These are phyloP conservation scores for Globisporangium echinulatum DNA, from an alignment of 352 stramenopile species.

Conservation along the genomic window DNA sequence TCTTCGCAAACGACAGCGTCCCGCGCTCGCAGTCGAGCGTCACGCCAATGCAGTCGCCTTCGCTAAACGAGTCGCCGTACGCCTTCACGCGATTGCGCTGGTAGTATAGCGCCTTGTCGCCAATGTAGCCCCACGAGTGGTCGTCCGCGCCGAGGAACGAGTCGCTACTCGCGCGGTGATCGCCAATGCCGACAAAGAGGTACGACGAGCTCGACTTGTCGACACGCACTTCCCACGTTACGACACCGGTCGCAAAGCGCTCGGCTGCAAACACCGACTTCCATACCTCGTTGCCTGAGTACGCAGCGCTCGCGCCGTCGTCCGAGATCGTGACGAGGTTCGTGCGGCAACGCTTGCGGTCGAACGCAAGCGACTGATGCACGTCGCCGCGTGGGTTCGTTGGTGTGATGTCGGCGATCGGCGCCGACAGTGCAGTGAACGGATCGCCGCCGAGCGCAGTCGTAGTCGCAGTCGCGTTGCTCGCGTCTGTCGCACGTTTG, in stretches of 20 bases:
- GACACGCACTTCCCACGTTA: constrained; percentile 85
- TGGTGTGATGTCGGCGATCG: not conserved
- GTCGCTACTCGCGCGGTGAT: constrained; percentile 83
- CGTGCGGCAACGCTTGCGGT: constrained; percentile 64
- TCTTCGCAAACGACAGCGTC: constrained; percentile 86
- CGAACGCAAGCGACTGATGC: constrained; percentile 23
- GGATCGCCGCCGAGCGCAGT: constrained; percentile 1
- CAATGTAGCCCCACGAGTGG: constrained; percentile 98
- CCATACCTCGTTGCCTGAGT: constrained; percentile 85
- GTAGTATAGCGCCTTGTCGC: constrained; percentile 98
- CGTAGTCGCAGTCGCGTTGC: not conserved
- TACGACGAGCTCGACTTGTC: constrained; percentile 95
- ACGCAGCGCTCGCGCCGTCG: constrained; percentile 54
- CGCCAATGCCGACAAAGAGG: constrained; percentile 96
- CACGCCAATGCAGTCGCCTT: constrained; percentile 84
- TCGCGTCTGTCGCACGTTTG: not conserved
- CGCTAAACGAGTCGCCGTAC: constrained; percentile 82
- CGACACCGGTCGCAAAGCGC: constrained; percentile 66
- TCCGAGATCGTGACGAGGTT: constrained; percentile 57
- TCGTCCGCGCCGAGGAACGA: constrained; percentile 97
- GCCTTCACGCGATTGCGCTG: constrained; percentile 90
- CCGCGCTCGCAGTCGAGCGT: constrained; percentile 81
- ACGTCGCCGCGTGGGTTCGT: too few species aligned
- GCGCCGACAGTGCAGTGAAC: constrained; percentile 6
- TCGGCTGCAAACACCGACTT: constrained; percentile 73